Evolutionary conservation across 305 asterid genomes (phyloP), one percentile per base, ranked within the genome.

Genomic region (Fraxinus ornus): DNA sequence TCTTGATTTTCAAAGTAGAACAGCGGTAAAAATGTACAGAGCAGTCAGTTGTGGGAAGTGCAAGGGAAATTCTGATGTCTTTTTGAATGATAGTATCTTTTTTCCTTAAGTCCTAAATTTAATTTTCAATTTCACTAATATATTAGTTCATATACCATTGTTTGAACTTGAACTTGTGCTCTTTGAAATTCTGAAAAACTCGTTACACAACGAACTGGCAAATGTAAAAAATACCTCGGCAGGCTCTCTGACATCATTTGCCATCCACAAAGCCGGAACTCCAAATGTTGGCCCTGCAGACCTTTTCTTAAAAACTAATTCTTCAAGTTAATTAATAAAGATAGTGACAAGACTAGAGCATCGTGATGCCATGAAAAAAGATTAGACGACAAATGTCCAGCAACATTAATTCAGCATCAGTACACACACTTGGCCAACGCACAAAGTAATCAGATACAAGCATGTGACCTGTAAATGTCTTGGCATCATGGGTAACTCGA

Each of bases 11-110:
- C 39, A 52, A 73, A 84, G 75, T 62, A 80, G 80, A 78, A 84
- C 74, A 64, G 79, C 26, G 74, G 83, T 39, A 15, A 70, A 80
- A 15, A 55, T 87, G 89, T 87, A 84, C 79, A 87, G 85, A 57
- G 32, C 57, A 32, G 41, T 28, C 75, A 15, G 75, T 30, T 6
- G 21, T 12, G 37, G 30, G 39, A 28, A 68, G 15, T 68, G 39
- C 8, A 13, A 26, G 33, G 21, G 75, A 70, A 66, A 26, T 68
- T 68, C 19, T 28, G 39, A 33, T 4, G 19, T 12, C 35, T 60
- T 21, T n/a, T 24, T 66, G 73, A 66, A 22, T 26, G 71, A 60
- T 17, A 0, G 71, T 0, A 9, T 66, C 22, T 10, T 24, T 68
- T 26, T 12, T 13, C 39, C 1, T 24, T 4, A 19, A 64, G 36